Percentiles rank a stretch among this genome's conserved stretches.
Evolutionary conservation across 2,329 filamentous ascomycete species (phyloP).

Genomic region (Fulvia fulva): DNA sequence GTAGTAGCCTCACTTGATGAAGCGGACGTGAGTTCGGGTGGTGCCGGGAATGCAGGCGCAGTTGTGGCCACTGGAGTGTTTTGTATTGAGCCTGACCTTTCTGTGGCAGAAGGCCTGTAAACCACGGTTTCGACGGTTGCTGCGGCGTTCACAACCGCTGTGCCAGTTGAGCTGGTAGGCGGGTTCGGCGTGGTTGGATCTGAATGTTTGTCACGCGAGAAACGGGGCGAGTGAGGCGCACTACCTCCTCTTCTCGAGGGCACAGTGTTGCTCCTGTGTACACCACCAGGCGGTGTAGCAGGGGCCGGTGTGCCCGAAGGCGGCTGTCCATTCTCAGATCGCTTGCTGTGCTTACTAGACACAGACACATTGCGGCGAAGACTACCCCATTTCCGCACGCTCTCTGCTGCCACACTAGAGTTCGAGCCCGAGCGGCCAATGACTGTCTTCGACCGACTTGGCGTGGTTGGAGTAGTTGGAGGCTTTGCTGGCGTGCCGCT

Average conservation of each 20-base stretch:
- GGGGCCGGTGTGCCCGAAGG: slow-evolving; percentile 61
- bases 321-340: slow-evolving; percentile 62
- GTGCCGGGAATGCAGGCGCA: slow-evolving; percentile 31
- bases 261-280: slow-evolving; percentile 84
- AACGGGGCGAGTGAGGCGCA: slow-evolving; percentile 62
- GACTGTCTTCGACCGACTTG: slow-evolving; percentile 50
- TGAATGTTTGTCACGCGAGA: slow-evolving; percentile 51
- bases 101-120: slow-evolving; percentile 22
- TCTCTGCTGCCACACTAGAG: slow-evolving; percentile 83
- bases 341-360: slow-evolving; percentile 79
- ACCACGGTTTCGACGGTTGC: slow-evolving; percentile 10
- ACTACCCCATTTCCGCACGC: slow-evolving; percentile 73
- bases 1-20: slow-evolving; percentile 39
- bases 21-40: slow-evolving; percentile 38
- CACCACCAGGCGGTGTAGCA: slow-evolving; percentile 41
- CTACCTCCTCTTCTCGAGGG: slow-evolving; percentile 74
- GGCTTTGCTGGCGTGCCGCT: slow-evolving; percentile 58
- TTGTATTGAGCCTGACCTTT: slow-evolving; percentile 27
- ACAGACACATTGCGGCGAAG: slow-evolving; percentile 86
- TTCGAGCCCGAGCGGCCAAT: slow-evolving; percentile 77
- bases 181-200: slow-evolving; percentile 49
- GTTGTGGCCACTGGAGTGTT: slow-evolving; percentile 26
- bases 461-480: slow-evolving; percentile 42
- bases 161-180: slow-evolving; percentile 4
- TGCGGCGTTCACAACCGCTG: slow-evolving; percentile 8